Conservation (phyloP, 805 yeast species). For the Candida tammaniensis region DNA sequence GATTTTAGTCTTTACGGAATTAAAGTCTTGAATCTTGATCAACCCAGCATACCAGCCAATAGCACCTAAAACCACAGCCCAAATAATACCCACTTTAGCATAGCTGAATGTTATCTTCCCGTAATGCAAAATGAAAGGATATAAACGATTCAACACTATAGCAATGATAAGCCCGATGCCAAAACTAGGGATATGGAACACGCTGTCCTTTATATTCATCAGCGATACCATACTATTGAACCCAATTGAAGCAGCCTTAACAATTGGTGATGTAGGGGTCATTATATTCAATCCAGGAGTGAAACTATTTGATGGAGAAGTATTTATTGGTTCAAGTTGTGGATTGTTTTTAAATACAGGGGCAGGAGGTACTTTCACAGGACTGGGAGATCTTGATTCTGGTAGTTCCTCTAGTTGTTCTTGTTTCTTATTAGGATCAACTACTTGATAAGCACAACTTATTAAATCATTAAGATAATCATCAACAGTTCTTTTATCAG, state of each 20-base stretch:
- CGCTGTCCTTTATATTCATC: not conserved
- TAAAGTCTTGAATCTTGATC: conserved; percentile 10
- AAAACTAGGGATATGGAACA: conserved; percentile 27
- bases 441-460: conserved; percentile 28
- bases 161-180: conserved; percentile 25
- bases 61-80: conserved; percentile 22
- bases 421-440: conserved; percentile 11
- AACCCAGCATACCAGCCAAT: conserved; percentile 31
- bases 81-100: conserved; percentile 21
- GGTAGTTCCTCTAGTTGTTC: not conserved
- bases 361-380: conserved; percentile 2
- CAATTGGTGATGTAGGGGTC: conserved; percentile 2
- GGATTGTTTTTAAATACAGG: not conserved
- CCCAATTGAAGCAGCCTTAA: no score
- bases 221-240: conserved; percentile 1
- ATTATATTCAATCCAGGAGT: conserved; percentile 8
- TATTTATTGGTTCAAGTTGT: not conserved
- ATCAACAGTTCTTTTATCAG: conserved; percentile 21
- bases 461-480: conserved; percentile 29
- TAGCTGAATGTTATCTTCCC: conserved; percentile 17
- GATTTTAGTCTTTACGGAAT: not conserved
- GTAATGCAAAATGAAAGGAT: conserved; percentile 21
- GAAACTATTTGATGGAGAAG: conserved; percentile 2
- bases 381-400: not conserved
- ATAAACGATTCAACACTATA: conserved; percentile 18